Conservation (phyloP, 306 rosid species). For the Quercus robur region DNA sequence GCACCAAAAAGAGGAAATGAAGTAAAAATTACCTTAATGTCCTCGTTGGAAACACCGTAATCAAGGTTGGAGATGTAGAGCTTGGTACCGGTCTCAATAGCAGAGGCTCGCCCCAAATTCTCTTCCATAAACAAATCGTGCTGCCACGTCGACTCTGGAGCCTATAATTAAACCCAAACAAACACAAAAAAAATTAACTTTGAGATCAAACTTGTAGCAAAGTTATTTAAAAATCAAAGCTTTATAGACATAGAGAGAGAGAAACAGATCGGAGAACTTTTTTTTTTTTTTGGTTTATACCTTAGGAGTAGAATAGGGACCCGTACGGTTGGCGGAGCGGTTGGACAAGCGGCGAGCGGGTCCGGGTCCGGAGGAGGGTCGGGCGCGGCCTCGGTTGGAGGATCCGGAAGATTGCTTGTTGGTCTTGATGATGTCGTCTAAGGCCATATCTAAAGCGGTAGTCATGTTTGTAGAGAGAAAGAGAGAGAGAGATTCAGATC, state of each 20-base stretch:
- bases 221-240: too few species aligned
- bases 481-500: conserved; percentile 3
- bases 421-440: conserved; percentile 84
- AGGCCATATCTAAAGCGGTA: conserved; percentile 75
- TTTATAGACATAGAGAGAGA: neutral
- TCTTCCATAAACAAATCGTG: conserved; percentile 78
- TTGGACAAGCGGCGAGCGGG: conserved; percentile 79
- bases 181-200: neutral
- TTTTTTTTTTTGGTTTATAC: conserved; percentile 15
- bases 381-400: conserved; percentile 43
- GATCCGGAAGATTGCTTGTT: conserved; percentile 86
- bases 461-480: conserved; percentile 35
- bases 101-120: conserved; percentile 54
- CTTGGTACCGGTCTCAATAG: conserved; percentile 91
- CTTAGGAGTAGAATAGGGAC: conserved; percentile 61
- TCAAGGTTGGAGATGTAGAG: conserved; percentile 88
- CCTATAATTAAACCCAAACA: conserved; percentile 36
- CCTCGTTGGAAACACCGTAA: conserved; percentile 90
- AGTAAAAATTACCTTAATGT: conserved; percentile 62
- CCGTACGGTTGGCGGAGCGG: conserved; percentile 60
- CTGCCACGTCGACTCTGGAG: conserved; percentile 90
- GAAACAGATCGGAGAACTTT: neutral
- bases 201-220: too few species aligned
- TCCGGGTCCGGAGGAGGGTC: conserved; percentile 62
- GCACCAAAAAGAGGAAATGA: neutral